Percentiles rank a stretch among this genome's conserved stretches.
phyloP scores from a whole-genome alignment of 805 yeast genomes.

The Pichia cephalocereana region DNA sequence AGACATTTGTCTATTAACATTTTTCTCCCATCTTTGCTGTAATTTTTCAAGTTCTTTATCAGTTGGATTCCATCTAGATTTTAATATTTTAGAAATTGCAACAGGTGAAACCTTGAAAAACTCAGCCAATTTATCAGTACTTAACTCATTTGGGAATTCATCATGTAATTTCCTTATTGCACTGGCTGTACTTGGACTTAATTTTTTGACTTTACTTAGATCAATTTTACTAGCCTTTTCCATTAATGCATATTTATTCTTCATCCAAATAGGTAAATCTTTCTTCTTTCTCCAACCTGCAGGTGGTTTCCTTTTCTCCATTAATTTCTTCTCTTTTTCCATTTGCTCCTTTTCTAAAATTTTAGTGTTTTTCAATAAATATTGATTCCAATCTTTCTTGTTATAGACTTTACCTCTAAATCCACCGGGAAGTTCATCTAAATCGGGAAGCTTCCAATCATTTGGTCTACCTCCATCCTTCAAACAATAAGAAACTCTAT shows the following conservation, averaged over 20 bases:
- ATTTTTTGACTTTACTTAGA: constrained; percentile 61
- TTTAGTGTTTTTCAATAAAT: constrained; percentile 15
- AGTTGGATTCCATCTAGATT: constrained; percentile 66
- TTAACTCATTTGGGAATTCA: constrained; percentile 48
- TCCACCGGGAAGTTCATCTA: constrained; percentile 26
- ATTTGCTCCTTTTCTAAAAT: constrained; percentile 6
- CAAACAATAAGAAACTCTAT: too few relatives aligned
- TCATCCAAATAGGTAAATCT: constrained; percentile 56
- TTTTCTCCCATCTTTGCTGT: constrained; percentile 42
- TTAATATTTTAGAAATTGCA: constrained; percentile 69
- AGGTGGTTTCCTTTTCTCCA: constrained; percentile 30
- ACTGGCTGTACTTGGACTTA: constrained; percentile 63
- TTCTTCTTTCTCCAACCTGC: constrained; percentile 34
- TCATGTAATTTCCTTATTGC: constrained; percentile 49
- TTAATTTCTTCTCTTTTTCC: constrained; percentile 6
- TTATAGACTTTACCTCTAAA: constrained; percentile 27
- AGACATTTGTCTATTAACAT: constrained; percentile 31
- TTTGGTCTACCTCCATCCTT: constrained; percentile 11
- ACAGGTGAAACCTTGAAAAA: constrained; percentile 71
- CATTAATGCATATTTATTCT: constrained; percentile 53
- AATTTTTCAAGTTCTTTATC: constrained; percentile 40
- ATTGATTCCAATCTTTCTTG: constrained; percentile 19
- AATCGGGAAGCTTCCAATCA: constrained; percentile 29
- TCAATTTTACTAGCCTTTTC: constrained; percentile 49
- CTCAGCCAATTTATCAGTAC: constrained; percentile 48